Conservation (phyloP, 2,329 filamentous ascomycete genomes). For the Penicillium olsonii region DNA sequence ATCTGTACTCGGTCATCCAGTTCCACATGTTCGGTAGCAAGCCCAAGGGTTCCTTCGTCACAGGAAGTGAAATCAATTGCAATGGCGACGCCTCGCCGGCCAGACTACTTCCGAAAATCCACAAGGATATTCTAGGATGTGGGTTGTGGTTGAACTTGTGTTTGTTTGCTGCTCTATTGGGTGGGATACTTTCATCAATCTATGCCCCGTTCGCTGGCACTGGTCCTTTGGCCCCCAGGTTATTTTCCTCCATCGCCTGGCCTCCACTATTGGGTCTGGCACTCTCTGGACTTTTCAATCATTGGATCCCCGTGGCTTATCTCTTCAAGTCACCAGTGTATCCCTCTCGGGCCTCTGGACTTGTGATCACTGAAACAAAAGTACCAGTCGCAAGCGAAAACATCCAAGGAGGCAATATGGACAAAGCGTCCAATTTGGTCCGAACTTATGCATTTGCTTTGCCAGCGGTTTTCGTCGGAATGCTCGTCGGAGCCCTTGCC, state of each 20-base stretch:
- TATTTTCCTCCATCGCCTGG: conserved; percentile 7
- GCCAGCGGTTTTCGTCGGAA: too few relatives aligned
- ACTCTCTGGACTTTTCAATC: conserved; percentile 17
- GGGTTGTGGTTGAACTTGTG: conserved; percentile 21
- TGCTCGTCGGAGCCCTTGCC: too few relatives aligned
- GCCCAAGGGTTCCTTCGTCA: conserved; percentile 33
- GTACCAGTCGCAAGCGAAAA: too few relatives aligned
- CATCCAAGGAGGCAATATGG: too few relatives aligned
- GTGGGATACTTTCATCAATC: conserved; percentile 4
- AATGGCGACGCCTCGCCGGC: conserved; percentile 19
- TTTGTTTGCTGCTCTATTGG: conserved; percentile 12
- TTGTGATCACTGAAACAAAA: too few relatives aligned
- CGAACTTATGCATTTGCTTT: too few relatives aligned
- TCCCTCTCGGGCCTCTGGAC: not conserved
- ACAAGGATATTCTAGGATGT: conserved; percentile 19
- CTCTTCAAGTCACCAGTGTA: conserved; percentile 20
- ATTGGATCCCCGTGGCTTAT: conserved; percentile 25
- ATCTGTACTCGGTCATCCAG: conserved; percentile 22
- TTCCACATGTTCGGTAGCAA: conserved; percentile 27
- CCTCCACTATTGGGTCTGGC: conserved; percentile 26
- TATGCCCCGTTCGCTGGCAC: not conserved
- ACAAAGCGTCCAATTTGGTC: too few relatives aligned
- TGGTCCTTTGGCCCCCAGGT: not conserved
- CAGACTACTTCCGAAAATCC: conserved; percentile 7
- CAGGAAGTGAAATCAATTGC: conserved; percentile 29